phyloP scores from a whole-genome alignment of 495 filamentous ascomycete genomes.

The Xylaria acuta region DNA sequence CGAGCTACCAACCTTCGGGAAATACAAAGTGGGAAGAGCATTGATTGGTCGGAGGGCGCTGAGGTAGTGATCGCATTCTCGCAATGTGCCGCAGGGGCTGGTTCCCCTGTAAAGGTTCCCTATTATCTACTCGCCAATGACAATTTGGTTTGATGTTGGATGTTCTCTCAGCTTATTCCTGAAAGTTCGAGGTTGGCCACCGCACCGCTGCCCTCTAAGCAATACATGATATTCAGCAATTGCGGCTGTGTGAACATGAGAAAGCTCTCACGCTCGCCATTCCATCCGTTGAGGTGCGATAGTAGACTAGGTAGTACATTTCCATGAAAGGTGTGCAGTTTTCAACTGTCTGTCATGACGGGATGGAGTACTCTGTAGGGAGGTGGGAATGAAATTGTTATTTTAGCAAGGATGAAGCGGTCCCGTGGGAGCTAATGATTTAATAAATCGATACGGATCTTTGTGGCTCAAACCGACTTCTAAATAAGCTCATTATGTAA shows the following conservation, averaged over 20 bases:
- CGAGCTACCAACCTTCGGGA: not conserved
- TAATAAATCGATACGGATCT: not conserved
- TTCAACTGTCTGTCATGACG: too few relatives aligned
- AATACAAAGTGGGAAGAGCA: not conserved
- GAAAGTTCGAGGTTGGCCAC: not conserved
- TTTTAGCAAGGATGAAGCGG: not conserved
- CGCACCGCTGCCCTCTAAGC: not conserved
- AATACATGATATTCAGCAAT: not conserved
- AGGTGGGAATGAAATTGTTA: not conserved
- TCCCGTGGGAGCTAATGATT: not conserved
- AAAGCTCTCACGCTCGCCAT: not conserved
- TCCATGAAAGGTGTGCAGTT: not conserved
- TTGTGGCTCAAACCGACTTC: not conserved
- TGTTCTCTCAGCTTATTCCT: not conserved
- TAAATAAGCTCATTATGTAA: constrained; percentile 5
- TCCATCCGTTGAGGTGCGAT: not conserved
- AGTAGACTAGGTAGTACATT: not conserved
- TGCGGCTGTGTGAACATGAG: not conserved
- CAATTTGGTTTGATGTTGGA: not conserved
- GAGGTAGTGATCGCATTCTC: not conserved
- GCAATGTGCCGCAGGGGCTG: too few relatives aligned
- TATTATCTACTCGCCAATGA: too few relatives aligned
- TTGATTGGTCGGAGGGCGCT: not conserved
- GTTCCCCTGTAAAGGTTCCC: too few relatives aligned
- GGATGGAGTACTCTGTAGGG: not conserved